Evolutionary conservation across 495 filamentous ascomycete species (phyloP).

Genomic region (Penicillium coprophilum): DNA sequence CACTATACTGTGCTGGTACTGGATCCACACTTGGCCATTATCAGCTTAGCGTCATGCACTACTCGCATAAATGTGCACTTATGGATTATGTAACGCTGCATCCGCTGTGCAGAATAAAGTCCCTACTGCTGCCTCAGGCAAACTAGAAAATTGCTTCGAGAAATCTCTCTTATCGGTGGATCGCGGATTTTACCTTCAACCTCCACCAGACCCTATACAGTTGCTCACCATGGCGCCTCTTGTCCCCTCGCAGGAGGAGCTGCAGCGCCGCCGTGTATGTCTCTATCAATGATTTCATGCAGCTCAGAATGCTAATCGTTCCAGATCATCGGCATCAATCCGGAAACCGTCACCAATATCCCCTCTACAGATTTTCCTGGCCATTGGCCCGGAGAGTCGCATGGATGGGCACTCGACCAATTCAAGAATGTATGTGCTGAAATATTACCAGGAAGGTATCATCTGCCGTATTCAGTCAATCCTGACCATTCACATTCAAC

Average conservation of each 20-base stretch:
- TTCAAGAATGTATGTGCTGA: constrained; percentile 57
- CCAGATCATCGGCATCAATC: constrained; percentile 81
- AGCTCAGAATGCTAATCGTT: constrained; percentile 17
- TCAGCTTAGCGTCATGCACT: constrained; percentile 4
- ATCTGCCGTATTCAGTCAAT: not conserved
- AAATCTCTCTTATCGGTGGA: constrained; percentile 41
- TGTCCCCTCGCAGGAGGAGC: constrained; percentile 49
- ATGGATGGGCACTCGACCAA: constrained; percentile 76
- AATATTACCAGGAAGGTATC: not conserved
- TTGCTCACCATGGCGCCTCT: constrained; percentile 47
- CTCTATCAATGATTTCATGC: not conserved
- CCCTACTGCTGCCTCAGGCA: constrained; percentile 28
- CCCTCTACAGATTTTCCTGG: constrained; percentile 86
- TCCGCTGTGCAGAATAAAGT: constrained; percentile 20
- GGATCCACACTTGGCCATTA: not conserved
- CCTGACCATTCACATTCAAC: constrained; percentile 18
- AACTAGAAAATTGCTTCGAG: constrained; percentile 34
- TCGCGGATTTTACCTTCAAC: constrained; percentile 36
- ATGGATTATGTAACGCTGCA: not conserved
- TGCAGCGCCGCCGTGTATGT: constrained; percentile 50
- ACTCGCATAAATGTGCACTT: not conserved
- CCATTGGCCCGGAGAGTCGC: constrained; percentile 87
- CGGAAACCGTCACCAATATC: constrained; percentile 85
- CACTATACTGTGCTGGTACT: constrained; percentile 23
- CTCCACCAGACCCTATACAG: constrained; percentile 14